A percentile compares a stretch with the other conserved stretches of the same genome.
These are phyloP conservation scores for Sordaria brevicollis DNA, from an alignment of 495 filamentous ascomycete species.

Conservation along the genomic window DNA sequence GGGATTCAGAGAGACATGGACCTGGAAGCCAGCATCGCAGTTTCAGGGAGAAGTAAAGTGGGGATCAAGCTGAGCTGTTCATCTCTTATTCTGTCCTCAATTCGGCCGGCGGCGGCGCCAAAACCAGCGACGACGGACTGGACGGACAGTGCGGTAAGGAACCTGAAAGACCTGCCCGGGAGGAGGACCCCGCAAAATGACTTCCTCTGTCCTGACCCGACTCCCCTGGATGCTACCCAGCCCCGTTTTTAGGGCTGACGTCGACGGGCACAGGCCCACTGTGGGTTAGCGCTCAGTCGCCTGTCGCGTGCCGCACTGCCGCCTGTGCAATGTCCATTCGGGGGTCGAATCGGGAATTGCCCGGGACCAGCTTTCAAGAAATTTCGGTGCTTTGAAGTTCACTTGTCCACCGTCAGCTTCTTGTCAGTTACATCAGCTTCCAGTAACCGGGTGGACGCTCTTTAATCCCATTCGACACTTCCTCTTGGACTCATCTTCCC, in stretches of 20 bases:
- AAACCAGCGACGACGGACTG: background rate
- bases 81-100: background rate
- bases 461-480: background rate
- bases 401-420: background rate
- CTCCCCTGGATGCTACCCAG: background rate
- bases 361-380: background rate
- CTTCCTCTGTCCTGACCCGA: background rate
- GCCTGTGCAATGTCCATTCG: background rate
- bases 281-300: background rate
- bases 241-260: background rate
- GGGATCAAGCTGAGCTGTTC: background rate
- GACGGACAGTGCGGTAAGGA: background rate
- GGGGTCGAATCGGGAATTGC: background rate
- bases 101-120: background rate
- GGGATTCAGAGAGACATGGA: background rate
- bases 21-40: background rate
- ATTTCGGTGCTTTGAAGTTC: background rate
- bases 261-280: background rate
- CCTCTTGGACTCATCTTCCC: background rate
- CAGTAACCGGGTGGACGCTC: background rate
- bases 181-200: background rate
- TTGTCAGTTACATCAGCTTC: background rate
- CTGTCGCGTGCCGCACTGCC: background rate
- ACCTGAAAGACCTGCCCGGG: background rate
- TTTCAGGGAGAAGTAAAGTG: background rate